These are phyloP conservation scores for Fusarium caatingaense DNA, from an alignment of 2,329 filamentous ascomycete species.

Conservation along the genomic window DNA sequence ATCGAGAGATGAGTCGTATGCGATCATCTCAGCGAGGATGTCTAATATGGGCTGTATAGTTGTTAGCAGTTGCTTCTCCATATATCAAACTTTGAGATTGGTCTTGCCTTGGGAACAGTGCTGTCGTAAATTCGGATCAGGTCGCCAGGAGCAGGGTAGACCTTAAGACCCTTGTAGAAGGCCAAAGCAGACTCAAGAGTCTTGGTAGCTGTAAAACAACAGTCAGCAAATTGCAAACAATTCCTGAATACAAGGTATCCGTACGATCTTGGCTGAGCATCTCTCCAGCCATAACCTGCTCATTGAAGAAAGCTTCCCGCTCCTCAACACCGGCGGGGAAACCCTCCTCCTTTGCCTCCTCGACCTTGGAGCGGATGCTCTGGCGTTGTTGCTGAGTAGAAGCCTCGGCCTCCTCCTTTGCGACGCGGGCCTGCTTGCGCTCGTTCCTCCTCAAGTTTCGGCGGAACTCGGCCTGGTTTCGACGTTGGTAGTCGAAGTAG, in stretches of 20 bases:
- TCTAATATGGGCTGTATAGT: conserved; percentile 83
- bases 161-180: conserved; percentile 99
- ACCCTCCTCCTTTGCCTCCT: conserved; percentile 87
- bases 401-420: conserved; percentile 77
- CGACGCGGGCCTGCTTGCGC: conserved; percentile 75
- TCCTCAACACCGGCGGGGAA: conserved; percentile 92
- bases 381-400: conserved; percentile 75
- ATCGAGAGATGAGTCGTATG: conserved; percentile 81
- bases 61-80: conserved; percentile 33
- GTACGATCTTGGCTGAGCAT: conserved; percentile 83
- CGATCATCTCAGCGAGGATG: conserved; percentile 97
- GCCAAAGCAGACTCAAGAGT: conserved; percentile 87
- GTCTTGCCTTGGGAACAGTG: conserved; percentile 88
- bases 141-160: conserved; percentile 93
- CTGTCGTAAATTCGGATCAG: conserved; percentile 98
- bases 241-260: conserved; percentile 46
- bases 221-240: conserved; percentile 26
- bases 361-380: conserved; percentile 78
- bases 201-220: conserved; percentile 65
- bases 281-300: conserved; percentile 92
- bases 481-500: conserved; percentile 76
- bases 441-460: conserved; percentile 78
- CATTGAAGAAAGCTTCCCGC: conserved; percentile 96
- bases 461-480: conserved; percentile 73
- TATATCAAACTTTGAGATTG: neutral